Percentiles rank a stretch among this genome's conserved stretches.
Evolutionary conservation across 140 eudicot species (phyloP).

Genomic region (Anethum foeniculum): DNA sequence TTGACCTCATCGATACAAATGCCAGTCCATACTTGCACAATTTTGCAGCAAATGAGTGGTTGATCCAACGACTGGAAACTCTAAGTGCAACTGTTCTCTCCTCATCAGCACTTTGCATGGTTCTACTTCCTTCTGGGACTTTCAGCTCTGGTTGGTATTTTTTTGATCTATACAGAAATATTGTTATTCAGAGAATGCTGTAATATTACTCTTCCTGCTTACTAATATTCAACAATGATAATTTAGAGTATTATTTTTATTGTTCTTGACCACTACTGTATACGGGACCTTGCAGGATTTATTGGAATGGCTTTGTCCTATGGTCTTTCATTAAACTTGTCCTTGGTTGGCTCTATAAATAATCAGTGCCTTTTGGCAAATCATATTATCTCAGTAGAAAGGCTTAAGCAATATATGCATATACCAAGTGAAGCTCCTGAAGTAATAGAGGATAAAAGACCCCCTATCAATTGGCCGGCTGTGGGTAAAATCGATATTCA

Average conservation of each 20-base stretch:
- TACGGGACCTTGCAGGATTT: conserved; percentile 50
- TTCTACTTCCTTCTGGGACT: conserved; percentile 88
- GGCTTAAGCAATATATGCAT: conserved; percentile 84
- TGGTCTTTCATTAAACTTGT: conserved; percentile 78
- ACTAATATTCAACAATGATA: background rate
- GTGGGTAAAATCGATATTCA: conserved; percentile 78
- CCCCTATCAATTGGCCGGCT: conserved; percentile 65
- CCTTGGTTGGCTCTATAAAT: conserved; percentile 71
- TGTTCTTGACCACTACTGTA: background rate
- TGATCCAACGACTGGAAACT: conserved; percentile 85
- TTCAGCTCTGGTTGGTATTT: conserved; percentile 67
- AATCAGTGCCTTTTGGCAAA: conserved; percentile 78
- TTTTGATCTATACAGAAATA: background rate
- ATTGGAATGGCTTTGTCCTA: conserved; percentile 95
- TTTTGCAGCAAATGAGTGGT: conserved; percentile 89
- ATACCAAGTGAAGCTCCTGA: conserved; percentile 88
- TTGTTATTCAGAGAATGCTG: background rate
- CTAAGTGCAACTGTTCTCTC: conserved; percentile 80
- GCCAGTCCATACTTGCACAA: conserved; percentile 86
- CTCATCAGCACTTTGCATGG: conserved; percentile 89
- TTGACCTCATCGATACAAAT: conserved; percentile 76
- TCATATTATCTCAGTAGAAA: conserved; percentile 71
- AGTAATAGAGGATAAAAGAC: conserved; percentile 58
- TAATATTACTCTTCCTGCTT: background rate
- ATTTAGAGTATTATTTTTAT: background rate